phyloP scores from a whole-genome alignment of 75 land plant genomes.

The Adiantum capillusveneris region DNA sequence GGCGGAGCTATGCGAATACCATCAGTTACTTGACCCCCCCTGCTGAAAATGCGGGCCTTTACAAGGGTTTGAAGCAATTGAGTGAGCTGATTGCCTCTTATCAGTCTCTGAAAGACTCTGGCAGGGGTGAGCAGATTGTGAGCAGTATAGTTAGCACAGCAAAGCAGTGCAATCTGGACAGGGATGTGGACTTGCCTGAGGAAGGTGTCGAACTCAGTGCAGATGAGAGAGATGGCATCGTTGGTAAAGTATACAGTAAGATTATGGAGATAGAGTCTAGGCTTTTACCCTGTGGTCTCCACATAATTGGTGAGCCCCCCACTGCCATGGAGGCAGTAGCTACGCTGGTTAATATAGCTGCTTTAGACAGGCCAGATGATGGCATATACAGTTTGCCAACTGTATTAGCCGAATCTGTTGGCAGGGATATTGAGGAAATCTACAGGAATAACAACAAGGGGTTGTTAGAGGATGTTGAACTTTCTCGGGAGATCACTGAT shows the following conservation, averaged over 20 bases:
- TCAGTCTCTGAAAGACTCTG: conserved; percentile 91
- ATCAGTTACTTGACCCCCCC: conserved; percentile 98
- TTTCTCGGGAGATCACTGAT: conserved; percentile 76
- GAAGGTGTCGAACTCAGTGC: conserved; percentile 67
- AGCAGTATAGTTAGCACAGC: conserved; percentile 93
- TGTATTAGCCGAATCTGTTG: conserved; percentile 73
- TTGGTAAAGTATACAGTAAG: conserved; percentile 94
- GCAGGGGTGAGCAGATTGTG: conserved; percentile 91
- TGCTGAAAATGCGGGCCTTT: conserved; percentile 98
- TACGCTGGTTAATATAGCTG: conserved; percentile 93
- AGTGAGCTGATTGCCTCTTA: conserved; percentile 96
- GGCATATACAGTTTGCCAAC: conserved; percentile 72
- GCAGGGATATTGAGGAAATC: conserved; percentile 85
- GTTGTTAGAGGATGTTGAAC: conserved; percentile 77
- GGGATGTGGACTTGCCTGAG: conserved; percentile 81
- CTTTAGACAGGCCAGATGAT: conserved; percentile 88
- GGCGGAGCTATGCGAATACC: conserved; percentile 98
- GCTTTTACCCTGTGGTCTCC: conserved; percentile 90
- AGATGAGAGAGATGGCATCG: conserved; percentile 79
- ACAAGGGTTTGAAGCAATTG: conserved; percentile 97
- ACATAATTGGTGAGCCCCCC: conserved; percentile 97
- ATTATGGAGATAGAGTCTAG: conserved; percentile 99
- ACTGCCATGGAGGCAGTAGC: conserved; percentile 98
- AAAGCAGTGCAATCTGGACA: conserved; percentile 97
- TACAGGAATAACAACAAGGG: conserved; percentile 92